Conservation (phyloP, 768 basidiomycete species). For the Gelatoporia subvermispora region DNA sequence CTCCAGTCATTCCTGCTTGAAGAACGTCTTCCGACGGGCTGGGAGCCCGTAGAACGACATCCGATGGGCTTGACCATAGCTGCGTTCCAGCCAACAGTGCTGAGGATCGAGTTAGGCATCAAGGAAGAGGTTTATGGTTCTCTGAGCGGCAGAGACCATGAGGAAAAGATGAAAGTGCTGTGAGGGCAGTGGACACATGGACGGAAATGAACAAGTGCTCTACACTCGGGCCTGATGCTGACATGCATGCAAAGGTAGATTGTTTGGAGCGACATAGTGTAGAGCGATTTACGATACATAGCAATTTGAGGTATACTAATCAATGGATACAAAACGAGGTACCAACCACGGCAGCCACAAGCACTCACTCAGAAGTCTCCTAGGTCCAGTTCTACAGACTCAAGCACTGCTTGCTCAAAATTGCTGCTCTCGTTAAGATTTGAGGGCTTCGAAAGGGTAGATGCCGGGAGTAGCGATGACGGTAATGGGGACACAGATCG, state of each 20-base stretch:
- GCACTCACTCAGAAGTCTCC: slow-evolving; percentile 67
- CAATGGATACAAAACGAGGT: no score
- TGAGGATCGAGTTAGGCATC: slow-evolving; percentile 27
- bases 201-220: no score
- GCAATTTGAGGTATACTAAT: no score
- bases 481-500: slow-evolving; percentile 35
- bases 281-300: no score
- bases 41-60: slow-evolving; percentile 58
- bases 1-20: slow-evolving; percentile 52
- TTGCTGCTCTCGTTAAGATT: slow-evolving; percentile 29
- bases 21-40: slow-evolving; percentile 65
- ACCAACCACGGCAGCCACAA: no score
- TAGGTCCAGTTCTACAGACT: slow-evolving; percentile 69
- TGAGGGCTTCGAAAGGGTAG: slow-evolving; percentile 18
- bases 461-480: slow-evolving; percentile 3
- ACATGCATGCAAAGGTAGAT: no score
- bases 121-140: slow-evolving; percentile 20
- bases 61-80: slow-evolving; percentile 56
- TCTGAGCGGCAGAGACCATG: not conserved
- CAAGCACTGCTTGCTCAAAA: slow-evolving; percentile 55
- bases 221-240: no score
- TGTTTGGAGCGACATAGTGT: no score
- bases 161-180: no score
- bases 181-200: no score
- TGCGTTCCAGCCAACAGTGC: slow-evolving; percentile 41